phyloP scores from a whole-genome alignment of 2,329 filamentous ascomycete species.

The Claviceps citrina region DNA sequence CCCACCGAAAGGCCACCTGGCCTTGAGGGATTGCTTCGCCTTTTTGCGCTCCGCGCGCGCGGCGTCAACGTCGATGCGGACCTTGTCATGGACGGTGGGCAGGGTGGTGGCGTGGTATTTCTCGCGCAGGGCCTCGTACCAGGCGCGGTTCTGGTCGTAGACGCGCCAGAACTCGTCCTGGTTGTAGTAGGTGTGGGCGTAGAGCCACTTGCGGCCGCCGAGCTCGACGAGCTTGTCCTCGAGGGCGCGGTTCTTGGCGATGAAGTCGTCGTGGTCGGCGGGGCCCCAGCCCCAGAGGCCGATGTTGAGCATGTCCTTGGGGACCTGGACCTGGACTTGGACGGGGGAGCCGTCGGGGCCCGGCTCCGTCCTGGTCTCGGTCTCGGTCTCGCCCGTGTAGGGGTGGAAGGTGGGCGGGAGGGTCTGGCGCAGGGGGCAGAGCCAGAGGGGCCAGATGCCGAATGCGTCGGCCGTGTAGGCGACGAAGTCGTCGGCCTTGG shows the following conservation, averaged over 20 bases:
- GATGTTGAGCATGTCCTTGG: constrained; percentile 37
- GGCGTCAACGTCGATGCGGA: constrained; percentile 37
- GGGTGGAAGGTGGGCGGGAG: constrained; percentile 40
- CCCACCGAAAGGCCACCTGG: constrained; percentile 40
- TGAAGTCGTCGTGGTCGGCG: constrained; percentile 38
- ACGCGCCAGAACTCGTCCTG: constrained; percentile 53
- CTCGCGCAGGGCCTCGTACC: constrained; percentile 45
- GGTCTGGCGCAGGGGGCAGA: constrained; percentile 38
- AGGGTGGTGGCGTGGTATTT: constrained; percentile 48
- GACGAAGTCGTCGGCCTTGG: constrained; percentile 35
- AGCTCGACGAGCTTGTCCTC: constrained; percentile 54
- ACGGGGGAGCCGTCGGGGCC: not conserved
- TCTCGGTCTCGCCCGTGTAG: constrained; percentile 24
- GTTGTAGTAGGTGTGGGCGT: constrained; percentile 74
- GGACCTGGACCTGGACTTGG: too few species aligned
- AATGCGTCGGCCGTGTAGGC: constrained; percentile 36
- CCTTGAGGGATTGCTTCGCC: constrained; percentile 29
- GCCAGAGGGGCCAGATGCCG: constrained; percentile 44
- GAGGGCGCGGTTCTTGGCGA: constrained; percentile 52
- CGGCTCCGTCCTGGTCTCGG: not conserved
- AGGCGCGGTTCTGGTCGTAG: constrained; percentile 35
- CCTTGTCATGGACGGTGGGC: constrained; percentile 58
- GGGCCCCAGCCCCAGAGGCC: constrained; percentile 73
- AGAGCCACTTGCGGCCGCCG: constrained; percentile 73
- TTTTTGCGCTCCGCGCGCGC: constrained; percentile 23